A percentile compares a stretch with the other conserved stretches of the same genome.
phyloP scores from a whole-genome alignment of 1,284 basidiomycete species.

The Puccinia triticina region DNA sequence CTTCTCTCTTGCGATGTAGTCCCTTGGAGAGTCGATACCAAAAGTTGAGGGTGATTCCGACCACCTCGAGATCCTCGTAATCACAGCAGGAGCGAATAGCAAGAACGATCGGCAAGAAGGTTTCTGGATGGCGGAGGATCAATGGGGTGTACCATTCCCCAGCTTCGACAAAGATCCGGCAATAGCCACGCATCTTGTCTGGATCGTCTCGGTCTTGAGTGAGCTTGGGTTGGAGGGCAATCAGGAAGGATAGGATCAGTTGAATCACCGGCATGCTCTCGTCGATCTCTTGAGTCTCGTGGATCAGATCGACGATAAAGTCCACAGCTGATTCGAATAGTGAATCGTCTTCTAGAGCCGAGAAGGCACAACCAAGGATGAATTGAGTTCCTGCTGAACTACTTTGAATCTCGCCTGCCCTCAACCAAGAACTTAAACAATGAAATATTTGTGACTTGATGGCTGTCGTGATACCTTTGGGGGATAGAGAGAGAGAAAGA shows the following conservation, averaged over 20 bases:
- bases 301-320: constrained; percentile 89
- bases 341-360: constrained; percentile 64
- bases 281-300: constrained; percentile 96
- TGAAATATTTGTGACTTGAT: constrained; percentile 59
- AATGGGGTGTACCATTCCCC: constrained; percentile 92
- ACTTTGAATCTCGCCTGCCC: constrained; percentile 59
- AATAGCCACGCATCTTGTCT: constrained; percentile 85
- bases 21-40: constrained; percentile 90
- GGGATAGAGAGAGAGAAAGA: constrained; percentile 56
- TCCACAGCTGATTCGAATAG: constrained; percentile 92
- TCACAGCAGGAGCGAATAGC: constrained; percentile 92
- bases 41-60: constrained; percentile 96
- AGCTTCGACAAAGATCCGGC: constrained; percentile 89
- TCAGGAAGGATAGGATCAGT: constrained; percentile 78
- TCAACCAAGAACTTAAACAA: constrained; percentile 60
- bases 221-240: constrained; percentile 72
- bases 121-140: constrained; percentile 83
- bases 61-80: constrained; percentile 91
- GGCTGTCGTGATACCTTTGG: constrained; percentile 64
- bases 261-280: constrained; percentile 90
- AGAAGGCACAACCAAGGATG: constrained; percentile 54
- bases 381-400: constrained; percentile 57
- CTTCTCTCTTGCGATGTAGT: constrained; percentile 67
- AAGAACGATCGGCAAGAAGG: constrained; percentile 90
- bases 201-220: constrained; percentile 64